These are phyloP conservation scores for Nakazawaea wickerhamii DNA, from an alignment of 805 yeast genomes.

Conservation along the genomic window DNA sequence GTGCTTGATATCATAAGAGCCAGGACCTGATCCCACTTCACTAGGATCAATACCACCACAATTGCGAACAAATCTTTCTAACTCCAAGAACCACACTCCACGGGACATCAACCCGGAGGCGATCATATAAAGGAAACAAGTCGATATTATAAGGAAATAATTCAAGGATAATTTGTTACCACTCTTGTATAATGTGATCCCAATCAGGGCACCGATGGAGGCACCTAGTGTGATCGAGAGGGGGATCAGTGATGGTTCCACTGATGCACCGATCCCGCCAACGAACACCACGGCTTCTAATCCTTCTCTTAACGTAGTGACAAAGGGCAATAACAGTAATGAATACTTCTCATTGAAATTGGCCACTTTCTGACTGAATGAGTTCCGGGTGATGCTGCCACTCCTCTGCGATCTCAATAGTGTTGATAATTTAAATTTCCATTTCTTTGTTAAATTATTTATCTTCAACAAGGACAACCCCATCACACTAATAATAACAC, in stretches of 20 bases:
- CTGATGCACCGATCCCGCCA: constrained; percentile 81
- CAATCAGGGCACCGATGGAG: constrained; percentile 55
- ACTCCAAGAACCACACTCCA: constrained; percentile 87
- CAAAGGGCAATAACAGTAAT: constrained; percentile 52
- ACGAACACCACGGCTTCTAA: constrained; percentile 87
- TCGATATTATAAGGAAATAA: constrained; percentile 65
- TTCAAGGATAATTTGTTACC: constrained; percentile 75
- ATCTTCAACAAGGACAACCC: constrained; percentile 78
- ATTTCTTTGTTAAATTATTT: constrained; percentile 77
- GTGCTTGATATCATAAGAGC: constrained; percentile 73
- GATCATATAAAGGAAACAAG: constrained; percentile 76
- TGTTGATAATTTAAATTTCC: constrained; percentile 51
- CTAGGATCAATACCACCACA: constrained; percentile 83
- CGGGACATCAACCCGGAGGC: constrained; percentile 83
- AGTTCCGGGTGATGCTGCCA: too few relatives aligned
- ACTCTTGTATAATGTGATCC: constrained; percentile 64
- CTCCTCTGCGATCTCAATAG: constrained; percentile 19
- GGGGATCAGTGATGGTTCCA: constrained; percentile 61
- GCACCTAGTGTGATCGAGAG: constrained; percentile 58
- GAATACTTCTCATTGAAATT: constrained; percentile 55
- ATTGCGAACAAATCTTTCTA: constrained; percentile 64
- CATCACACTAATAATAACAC: constrained; percentile 78
- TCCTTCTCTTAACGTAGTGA: constrained; percentile 86
- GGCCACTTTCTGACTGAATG: constrained; percentile 13
- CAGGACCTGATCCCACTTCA: constrained; percentile 91